Conservation (phyloP, 2,329 filamentous ascomycete genomes). For the Colletotrichum higginsianum region DNA sequence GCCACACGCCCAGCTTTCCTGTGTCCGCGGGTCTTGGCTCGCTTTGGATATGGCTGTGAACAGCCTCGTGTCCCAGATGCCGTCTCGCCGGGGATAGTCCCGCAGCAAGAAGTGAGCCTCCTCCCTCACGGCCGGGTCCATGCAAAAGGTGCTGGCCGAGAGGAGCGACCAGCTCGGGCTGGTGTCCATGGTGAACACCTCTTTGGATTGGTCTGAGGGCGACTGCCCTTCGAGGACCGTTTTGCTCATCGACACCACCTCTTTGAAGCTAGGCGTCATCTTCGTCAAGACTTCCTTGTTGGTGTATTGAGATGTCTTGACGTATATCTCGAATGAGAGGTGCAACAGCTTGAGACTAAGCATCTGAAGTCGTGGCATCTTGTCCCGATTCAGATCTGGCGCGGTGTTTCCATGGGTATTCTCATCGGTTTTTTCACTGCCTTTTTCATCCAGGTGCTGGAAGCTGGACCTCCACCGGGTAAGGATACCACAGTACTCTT, state of each 20-base stretch:
- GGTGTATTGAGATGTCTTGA: constrained; percentile 17
- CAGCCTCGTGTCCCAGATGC: constrained; percentile 58
- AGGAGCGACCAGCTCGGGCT: constrained; percentile 55
- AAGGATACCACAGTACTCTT: constrained; percentile 41
- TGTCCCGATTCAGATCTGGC: background rate
- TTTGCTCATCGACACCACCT: constrained; percentile 12
- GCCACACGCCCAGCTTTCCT: no score
- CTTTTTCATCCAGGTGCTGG: background rate
- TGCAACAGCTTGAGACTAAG: constrained; percentile 14
- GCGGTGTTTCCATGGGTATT: background rate
- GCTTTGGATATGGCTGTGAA: constrained; percentile 47
- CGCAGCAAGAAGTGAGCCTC: constrained; percentile 59
- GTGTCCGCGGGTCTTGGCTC: background rate
- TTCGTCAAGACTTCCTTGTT: background rate
- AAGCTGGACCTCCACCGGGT: constrained; percentile 9
- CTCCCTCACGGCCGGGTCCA: constrained; percentile 53
- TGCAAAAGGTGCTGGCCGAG: constrained; percentile 57
- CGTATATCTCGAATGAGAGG: constrained; percentile 19
- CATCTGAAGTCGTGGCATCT: constrained; percentile 6
- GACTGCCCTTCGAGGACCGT: constrained; percentile 9
- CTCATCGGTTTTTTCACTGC: no score
- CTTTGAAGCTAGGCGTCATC: constrained; percentile 3
- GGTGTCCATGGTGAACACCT: constrained; percentile 34
- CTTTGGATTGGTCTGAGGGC: background rate
- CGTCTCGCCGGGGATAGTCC: constrained; percentile 60